Evolutionary conservation across 331 rosid genomes (phyloP).

Genomic region (Arachis monticola): DNA sequence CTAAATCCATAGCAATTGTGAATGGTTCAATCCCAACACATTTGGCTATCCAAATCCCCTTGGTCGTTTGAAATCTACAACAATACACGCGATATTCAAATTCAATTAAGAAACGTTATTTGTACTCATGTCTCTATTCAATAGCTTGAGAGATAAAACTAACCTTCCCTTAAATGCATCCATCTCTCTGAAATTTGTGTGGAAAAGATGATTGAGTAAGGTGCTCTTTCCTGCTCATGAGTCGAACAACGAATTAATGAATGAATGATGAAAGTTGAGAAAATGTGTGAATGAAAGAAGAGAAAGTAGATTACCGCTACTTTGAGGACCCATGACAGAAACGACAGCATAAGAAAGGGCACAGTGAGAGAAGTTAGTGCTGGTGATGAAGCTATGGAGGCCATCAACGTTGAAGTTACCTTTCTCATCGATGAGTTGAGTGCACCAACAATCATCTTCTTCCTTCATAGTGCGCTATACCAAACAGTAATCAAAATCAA

Average conservation of each 20-base stretch:
- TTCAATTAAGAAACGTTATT: background rate
- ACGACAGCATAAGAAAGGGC: constrained; percentile 75
- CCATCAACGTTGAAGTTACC: constrained; percentile 62
- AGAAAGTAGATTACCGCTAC: constrained; percentile 64
- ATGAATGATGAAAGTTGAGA: background rate
- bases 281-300: background rate
- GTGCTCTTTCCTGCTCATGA: constrained; percentile 64
- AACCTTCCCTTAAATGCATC: constrained; percentile 71
- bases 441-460: constrained; percentile 44
- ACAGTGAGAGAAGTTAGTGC: constrained; percentile 46
- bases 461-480: constrained; percentile 4
- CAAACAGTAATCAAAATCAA: background rate
- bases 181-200: constrained; percentile 68
- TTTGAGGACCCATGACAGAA: constrained; percentile 81
- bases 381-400: constrained; percentile 49
- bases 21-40: constrained; percentile 63
- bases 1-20: constrained; percentile 74
- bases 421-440: constrained; percentile 61
- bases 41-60: constrained; percentile 70
- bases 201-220: constrained; percentile 61
- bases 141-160: background rate
- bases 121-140: background rate
- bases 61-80: constrained; percentile 67
- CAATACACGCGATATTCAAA: background rate
- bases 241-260: background rate